A percentile compares a stretch with the other conserved stretches of the same genome.
Evolutionary conservation across 352 stramenopile species (phyloP).

Genomic region (Stramenopiles sp.): DNA sequence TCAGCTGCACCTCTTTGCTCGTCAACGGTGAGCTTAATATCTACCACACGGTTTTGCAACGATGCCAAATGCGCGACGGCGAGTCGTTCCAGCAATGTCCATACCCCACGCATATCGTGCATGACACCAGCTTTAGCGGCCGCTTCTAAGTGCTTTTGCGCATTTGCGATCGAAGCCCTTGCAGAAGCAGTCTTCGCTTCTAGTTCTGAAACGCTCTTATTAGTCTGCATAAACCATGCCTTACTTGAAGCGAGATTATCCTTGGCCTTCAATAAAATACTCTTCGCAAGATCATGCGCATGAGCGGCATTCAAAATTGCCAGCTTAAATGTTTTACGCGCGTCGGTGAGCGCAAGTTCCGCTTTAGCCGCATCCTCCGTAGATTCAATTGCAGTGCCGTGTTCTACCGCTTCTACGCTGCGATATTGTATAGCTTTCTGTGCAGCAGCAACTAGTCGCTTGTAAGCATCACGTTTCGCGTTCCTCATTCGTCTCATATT

Average conservation of each 20-base stretch:
- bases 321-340: background rate
- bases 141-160: background rate
- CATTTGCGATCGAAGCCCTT: background rate
- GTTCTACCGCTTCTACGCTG: background rate
- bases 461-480: background rate
- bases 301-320: background rate
- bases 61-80: background rate
- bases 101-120: background rate
- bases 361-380: background rate
- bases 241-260: background rate
- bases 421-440: background rate
- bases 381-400: background rate
- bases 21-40: background rate
- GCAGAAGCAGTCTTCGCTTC: no score
- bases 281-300: background rate
- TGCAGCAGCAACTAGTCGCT: background rate
- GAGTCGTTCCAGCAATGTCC: background rate
- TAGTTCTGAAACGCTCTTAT: no score
- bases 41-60: background rate
- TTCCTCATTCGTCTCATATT: background rate
- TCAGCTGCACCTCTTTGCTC: background rate
- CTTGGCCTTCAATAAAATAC: background rate
- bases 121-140: background rate
- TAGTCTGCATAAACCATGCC: background rate
- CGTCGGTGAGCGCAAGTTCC: background rate